Conservation (phyloP, 2,329 filamentous ascomycete genomes). For the Microcera coccophila region DNA sequence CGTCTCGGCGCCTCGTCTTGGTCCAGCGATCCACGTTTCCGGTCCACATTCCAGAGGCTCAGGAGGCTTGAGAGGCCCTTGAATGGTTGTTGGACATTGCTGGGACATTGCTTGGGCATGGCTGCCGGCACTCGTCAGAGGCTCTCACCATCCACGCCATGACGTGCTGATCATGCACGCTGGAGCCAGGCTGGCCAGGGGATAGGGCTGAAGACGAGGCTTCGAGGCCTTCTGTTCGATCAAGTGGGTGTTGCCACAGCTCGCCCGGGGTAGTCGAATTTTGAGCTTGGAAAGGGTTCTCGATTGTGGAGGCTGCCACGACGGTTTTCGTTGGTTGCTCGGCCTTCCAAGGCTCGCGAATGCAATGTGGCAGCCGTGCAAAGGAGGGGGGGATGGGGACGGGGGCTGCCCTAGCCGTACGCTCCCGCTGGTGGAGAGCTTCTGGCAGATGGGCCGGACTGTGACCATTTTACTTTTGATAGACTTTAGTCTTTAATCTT, state of each 20-base stretch:
- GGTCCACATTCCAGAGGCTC: too few relatives aligned
- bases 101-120: not conserved
- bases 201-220: slow-evolving; percentile 22
- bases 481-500: slow-evolving; percentile 15
- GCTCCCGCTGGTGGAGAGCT: slow-evolving; percentile 23
- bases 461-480: slow-evolving; percentile 19
- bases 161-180: slow-evolving; percentile 23
- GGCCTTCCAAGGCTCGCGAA: too few relatives aligned
- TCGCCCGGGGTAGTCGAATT: slow-evolving; percentile 19
- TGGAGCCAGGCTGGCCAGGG: slow-evolving; percentile 15
- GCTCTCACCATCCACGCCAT: slow-evolving; percentile 7
- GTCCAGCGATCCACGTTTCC: slow-evolving; percentile 2
- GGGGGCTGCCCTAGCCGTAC: slow-evolving; percentile 22
- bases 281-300: slow-evolving; percentile 24
- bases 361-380: slow-evolving; percentile 5
- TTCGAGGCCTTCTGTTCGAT: slow-evolving; percentile 23
- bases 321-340: slow-evolving; percentile 19
- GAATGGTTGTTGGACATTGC: not conserved
- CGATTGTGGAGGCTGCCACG: slow-evolving; percentile 20
- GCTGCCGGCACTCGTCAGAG: not conserved
- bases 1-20: slow-evolving; percentile 7
- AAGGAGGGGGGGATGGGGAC: slow-evolving; percentile 14
- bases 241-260: slow-evolving; percentile 23
- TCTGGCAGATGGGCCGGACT: slow-evolving; percentile 17
- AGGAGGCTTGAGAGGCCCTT: too few relatives aligned